Conservation (phyloP, 2,329 filamentous ascomycete species). For the Cercospora nicotianae region DNA sequence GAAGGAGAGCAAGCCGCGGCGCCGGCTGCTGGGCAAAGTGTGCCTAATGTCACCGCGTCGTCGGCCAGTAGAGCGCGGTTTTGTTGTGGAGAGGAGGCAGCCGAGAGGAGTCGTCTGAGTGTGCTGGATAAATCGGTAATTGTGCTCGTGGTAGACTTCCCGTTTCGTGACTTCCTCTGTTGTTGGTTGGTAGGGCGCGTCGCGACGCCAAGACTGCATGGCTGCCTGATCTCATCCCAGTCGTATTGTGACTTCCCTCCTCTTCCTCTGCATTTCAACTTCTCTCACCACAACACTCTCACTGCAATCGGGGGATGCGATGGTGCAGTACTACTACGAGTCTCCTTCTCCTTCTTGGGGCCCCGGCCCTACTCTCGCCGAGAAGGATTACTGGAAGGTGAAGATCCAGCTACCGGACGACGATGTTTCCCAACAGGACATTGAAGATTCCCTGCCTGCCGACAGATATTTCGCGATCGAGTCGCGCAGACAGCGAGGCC, state of each 20-base stretch:
- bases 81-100: not conserved
- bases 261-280: not conserved
- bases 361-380: not conserved
- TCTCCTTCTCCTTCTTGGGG: not conserved
- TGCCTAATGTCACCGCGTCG: not conserved
- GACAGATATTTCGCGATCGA: not conserved
- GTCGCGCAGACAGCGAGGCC: not conserved
- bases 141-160: not conserved
- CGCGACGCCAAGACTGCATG: not conserved
- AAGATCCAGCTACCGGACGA: not conserved
- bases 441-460: not conserved
- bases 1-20: not conserved
- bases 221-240: not conserved
- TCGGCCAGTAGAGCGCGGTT: not conserved
- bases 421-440: not conserved
- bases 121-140: not conserved
- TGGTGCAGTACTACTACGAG: not conserved
- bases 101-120: not conserved
- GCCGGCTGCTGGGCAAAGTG: not conserved
- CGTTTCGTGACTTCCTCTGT: not conserved
- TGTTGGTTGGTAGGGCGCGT: not conserved
- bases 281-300: not conserved
- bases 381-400: conserved; percentile 5
- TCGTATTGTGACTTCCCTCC: not conserved
- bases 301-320: not conserved